These are phyloP conservation scores for Neurospora sp. DNA, from an alignment of 2,329 filamentous ascomycete genomes.

Conservation along the genomic window DNA sequence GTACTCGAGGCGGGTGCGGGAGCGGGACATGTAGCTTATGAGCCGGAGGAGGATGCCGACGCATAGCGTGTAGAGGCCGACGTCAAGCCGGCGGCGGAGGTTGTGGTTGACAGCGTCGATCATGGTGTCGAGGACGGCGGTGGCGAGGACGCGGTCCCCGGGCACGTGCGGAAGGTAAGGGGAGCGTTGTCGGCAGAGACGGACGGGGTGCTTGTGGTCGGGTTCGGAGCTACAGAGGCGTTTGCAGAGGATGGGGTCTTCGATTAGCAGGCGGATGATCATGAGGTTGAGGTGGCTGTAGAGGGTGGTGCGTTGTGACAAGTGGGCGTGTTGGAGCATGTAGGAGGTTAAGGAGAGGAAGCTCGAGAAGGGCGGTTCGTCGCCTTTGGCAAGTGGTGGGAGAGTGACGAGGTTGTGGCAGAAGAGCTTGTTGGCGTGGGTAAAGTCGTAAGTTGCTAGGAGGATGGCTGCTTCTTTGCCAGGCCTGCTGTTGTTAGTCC, in stretches of 20 bases:
- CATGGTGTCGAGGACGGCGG: slow-evolving; percentile 74
- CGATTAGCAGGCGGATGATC: slow-evolving; percentile 75
- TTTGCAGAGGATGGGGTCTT: slow-evolving; percentile 76
- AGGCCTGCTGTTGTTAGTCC: slow-evolving; percentile 44
- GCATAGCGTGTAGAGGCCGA: slow-evolving; percentile 72
- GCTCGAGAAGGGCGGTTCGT: slow-evolving; percentile 66
- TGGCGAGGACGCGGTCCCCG: slow-evolving; percentile 63
- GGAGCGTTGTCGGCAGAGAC: slow-evolving; percentile 80
- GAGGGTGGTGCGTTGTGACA: slow-evolving; percentile 64
- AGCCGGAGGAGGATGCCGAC: slow-evolving; percentile 75
- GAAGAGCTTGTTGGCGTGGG: slow-evolving; percentile 90
- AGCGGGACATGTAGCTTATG: slow-evolving; percentile 74
- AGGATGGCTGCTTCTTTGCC: slow-evolving; percentile 69
- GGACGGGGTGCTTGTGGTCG: slow-evolving; percentile 55
- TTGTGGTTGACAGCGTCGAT: slow-evolving; percentile 93
- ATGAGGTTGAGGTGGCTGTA: slow-evolving; percentile 83
- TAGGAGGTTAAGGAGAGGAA: slow-evolving; percentile 89
- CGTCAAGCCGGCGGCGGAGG: slow-evolving; percentile 72
- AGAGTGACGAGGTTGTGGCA: slow-evolving; percentile 71
- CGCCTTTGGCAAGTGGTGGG: slow-evolving; percentile 46
- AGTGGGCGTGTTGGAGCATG: slow-evolving; percentile 83
- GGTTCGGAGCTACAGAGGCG: slow-evolving; percentile 68
- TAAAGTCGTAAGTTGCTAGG: slow-evolving; percentile 85
- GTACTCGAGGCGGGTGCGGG: slow-evolving; percentile 71
- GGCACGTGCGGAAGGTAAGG: slow-evolving; percentile 71